These are phyloP conservation scores for Umbelopsis sp. DNA, from an alignment of 192 early-diverging fungal species.

Conservation along the genomic window DNA sequence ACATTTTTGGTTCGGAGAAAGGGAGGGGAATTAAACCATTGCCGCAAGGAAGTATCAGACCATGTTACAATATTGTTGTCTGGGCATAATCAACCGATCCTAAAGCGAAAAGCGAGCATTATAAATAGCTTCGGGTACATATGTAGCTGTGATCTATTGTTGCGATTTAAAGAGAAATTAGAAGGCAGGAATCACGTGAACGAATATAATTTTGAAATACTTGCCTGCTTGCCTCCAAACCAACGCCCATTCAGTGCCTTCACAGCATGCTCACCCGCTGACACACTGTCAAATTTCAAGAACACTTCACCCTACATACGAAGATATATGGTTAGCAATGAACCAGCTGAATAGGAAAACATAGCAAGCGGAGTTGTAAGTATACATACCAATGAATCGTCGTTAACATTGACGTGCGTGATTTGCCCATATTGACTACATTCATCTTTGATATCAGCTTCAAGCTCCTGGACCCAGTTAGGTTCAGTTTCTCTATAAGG, in stretches of 20 bases:
- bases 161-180: background rate
- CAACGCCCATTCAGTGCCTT: constrained; percentile 80
- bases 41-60: background rate
- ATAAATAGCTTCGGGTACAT: constrained; percentile 34
- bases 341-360: background rate
- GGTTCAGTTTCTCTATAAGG: constrained; percentile 72
- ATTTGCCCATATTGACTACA: constrained; percentile 79
- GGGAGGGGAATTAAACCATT: background rate
- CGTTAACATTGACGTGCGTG: constrained; percentile 73
- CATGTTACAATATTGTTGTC: background rate
- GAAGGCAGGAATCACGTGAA: background rate
- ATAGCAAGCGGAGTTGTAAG: background rate
- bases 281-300: constrained; percentile 75
- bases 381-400: constrained; percentile 54
- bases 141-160: constrained; percentile 30
- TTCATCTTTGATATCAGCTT: constrained; percentile 83
- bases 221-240: constrained; percentile 83
- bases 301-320: constrained; percentile 74
- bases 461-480: constrained; percentile 83
- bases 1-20: background rate
- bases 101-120: constrained; percentile 39
- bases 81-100: background rate
- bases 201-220: background rate
- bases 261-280: constrained; percentile 67
- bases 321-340: background rate